Evolutionary conservation across 495 filamentous ascomycete genomes (phyloP), one percentile per base, ranked within the genome.

Genomic region (Arthonia radiata): DNA sequence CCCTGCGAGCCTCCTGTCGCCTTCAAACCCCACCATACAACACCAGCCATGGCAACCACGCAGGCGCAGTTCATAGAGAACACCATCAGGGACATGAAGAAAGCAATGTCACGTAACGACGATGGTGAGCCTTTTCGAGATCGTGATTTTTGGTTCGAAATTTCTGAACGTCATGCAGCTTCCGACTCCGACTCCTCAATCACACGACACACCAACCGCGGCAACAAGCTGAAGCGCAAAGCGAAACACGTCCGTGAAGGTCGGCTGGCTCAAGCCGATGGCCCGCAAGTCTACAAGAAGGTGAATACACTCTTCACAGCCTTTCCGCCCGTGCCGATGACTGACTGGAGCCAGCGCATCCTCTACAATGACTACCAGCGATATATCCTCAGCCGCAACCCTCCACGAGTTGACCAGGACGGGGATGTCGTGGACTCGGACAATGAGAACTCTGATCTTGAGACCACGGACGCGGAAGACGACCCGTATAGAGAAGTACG

Each of bases 111-210:
- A 19, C 37, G 47, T 12, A 18, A 14, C 15, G 37, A 43, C 18
- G 42, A 51, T 30, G 43, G 45, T 48, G 34, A 29, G 39, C 16
- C n/a, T 12, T 21, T 14, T 14, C n/a, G 6, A n/a, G n/a, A n/a
- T n/a, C n/a, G n/a, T n/a, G n/a, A 11, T 5, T 3, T 11, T 25
- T 16, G 28, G 13, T 13, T 17, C 1, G 2, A 16, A 5, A 21
- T 26, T 25, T 10, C 22, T 7, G 18, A 15, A 14, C 17, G 18
- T 17, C 13, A 31, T 33, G 17, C 41, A 91, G 81, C 74, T 26
- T 76, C 76, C 24, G 81, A 83, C 40, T 78, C 78, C 13, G 86
- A 93, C 46, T 74, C 78, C 35, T 63, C 69, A 23, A 76, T 86
- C 39, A 61, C 66, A 23, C 62, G 68, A 42, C 65, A 65, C 28